These are phyloP conservation scores for Papiliotrema fonsecae DNA, from an alignment of 1,284 basidiomycete species.

Conservation along the genomic window DNA sequence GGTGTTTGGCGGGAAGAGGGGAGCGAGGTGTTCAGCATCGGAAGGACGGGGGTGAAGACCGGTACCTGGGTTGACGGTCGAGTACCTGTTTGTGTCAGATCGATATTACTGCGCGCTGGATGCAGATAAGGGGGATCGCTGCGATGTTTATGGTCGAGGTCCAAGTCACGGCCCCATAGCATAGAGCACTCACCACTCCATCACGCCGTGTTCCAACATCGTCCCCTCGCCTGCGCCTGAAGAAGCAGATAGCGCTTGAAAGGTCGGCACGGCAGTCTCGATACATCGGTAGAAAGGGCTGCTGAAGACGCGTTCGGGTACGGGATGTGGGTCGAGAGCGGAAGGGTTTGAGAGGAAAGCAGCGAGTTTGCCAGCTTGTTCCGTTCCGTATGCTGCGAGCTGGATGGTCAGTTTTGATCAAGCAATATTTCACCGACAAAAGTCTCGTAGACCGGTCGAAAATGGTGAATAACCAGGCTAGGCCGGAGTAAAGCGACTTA, in stretches of 20 bases:
- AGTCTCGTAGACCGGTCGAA: no score
- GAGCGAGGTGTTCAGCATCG: slow-evolving; percentile 21
- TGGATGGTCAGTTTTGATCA: no score
- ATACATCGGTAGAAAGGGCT: slow-evolving; percentile 52
- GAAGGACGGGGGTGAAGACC: slow-evolving; percentile 44
- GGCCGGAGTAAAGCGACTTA: no score
- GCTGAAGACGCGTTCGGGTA: slow-evolving; percentile 39
- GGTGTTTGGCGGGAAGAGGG: slow-evolving; percentile 27
- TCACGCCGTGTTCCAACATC: slow-evolving; percentile 49
- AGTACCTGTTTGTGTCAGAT: slow-evolving; percentile 28
- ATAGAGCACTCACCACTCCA: slow-evolving; percentile 49
- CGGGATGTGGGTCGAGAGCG: slow-evolving; percentile 23
- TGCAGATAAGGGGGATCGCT: background rate
- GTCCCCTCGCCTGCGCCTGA: slow-evolving; percentile 21
- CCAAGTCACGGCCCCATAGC: background rate
- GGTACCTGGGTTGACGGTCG: slow-evolving; percentile 28
- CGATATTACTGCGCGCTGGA: background rate
- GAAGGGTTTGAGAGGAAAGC: slow-evolving; percentile 26
- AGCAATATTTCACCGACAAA: no score
- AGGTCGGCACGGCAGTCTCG: slow-evolving; percentile 50
- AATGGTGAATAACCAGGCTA: no score
- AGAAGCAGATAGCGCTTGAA: slow-evolving; percentile 23
- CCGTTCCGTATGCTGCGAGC: slow-evolving; percentile 50
- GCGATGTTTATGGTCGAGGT: no score
- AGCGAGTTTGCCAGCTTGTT: slow-evolving; percentile 37